Evolutionary conservation across 164 flowering plant species (phyloP), one percentile per base, ranked within the genome.

Genomic region (Warburgia ugandensis): DNA sequence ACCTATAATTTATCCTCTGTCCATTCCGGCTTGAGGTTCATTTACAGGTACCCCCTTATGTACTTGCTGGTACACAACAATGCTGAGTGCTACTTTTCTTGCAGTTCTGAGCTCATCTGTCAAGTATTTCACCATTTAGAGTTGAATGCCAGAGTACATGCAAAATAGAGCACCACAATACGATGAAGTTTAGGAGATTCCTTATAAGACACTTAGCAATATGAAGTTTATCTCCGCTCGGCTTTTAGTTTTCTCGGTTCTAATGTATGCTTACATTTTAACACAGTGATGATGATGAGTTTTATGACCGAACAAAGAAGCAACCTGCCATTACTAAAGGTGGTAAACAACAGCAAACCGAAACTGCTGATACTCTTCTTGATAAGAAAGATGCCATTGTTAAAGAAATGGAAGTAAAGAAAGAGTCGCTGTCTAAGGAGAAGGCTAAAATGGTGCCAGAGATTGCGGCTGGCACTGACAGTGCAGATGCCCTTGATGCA

Each of bases 231-330:
- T 27, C 2, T 45, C 28, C 3, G 27, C 26, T 44, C 13, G n/a
- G 2, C 48, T 44, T 45, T 1, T 22, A 14, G 13, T 14, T 36
- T 36, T 11, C 8, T 20, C 17, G 41, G 17, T 10, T 37, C 41
- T 3, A 14, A 16, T 37, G 41, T 14, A n/a, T n/a, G n/a, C n/a
- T n/a, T n/a, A n/a, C n/a, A n/a, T n/a, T n/a, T 37, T 37, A 12
- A 14, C 30, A 12, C 72, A 92, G 96, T 73, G 99, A 89, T 68
- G 99, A 94, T 48, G 99, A 94, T 69, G 97, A 94, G 37, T 94
- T 89, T 55, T 89, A 86, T 68, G 99, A 89, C 65, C 94, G 96
- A 52, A 82, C 97, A 45, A 76, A 76, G 76, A 80, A 77, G 70
- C 74, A 81, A 55, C 54, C 68, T 21, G 54, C 76, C 12, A 58